Conservation (phyloP, 177 flowering plant species). For the Vitis hybrid region DNA sequence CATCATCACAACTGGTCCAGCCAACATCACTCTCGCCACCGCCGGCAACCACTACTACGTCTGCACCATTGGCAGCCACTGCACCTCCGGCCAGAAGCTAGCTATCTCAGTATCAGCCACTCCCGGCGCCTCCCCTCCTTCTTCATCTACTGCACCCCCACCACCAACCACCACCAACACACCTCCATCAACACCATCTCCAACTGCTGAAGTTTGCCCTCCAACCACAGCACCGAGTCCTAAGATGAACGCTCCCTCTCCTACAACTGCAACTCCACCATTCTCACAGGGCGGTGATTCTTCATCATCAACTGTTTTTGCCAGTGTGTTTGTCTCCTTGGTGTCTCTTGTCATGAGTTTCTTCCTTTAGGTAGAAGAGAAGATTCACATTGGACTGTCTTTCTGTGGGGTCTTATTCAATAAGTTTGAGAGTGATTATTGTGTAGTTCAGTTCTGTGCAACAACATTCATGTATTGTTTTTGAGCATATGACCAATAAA, state of each 20-base stretch:
- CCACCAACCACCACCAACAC: background rate
- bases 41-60: background rate
- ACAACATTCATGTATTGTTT: background rate
- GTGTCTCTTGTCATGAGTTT: constrained; percentile 3
- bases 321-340: background rate
- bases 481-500: background rate
- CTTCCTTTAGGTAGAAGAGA: constrained; percentile 3
- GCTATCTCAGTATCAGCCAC: background rate
- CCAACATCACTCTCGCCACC: constrained; percentile 9
- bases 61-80: background rate
- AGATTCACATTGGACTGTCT: background rate
- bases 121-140: constrained; percentile 2
- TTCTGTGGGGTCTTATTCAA: background rate
- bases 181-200: background rate
- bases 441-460: background rate
- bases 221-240: too few species aligned
- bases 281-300: constrained; percentile 4
- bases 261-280: too few species aligned
- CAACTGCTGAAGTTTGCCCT: too few species aligned
- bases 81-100: background rate
- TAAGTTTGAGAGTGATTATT: background rate
- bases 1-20: constrained; percentile 4
- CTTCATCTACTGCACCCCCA: background rate
- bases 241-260: too few species aligned
- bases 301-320: constrained; percentile 10